Evolutionary conservation across 2,329 filamentous ascomycete genomes (phyloP).

Genomic region (Fusarium chaquense): DNA sequence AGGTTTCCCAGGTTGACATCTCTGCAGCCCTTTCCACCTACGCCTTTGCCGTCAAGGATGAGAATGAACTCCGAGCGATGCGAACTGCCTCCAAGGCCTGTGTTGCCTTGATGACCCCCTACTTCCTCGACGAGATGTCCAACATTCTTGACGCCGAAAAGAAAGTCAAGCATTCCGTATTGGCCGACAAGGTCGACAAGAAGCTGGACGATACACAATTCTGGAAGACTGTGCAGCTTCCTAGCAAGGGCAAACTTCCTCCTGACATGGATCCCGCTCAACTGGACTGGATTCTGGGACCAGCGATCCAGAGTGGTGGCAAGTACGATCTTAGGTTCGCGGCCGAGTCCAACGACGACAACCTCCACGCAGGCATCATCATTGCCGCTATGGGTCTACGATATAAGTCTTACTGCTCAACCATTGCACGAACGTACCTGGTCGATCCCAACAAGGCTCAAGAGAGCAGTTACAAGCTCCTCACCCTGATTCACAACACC

Average conservation of each 20-base stretch:
- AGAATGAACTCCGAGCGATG: conserved; percentile 92
- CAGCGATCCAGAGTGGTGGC: conserved; percentile 93
- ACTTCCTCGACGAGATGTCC: conserved; percentile 98
- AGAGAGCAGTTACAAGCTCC: conserved; percentile 91
- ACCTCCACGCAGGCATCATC: conserved; percentile 91
- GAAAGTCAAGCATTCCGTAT: conserved; percentile 89
- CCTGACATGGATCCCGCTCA: conserved; percentile 87
- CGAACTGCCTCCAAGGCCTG: conserved; percentile 94
- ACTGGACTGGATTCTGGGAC: conserved; percentile 93
- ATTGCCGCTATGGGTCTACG: conserved; percentile 90
- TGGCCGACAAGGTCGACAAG: conserved; percentile 87
- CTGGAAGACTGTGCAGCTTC: conserved; percentile 82
- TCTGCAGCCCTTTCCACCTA: conserved; percentile 82
- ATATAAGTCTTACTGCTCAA: conserved; percentile 95
- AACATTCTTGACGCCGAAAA: conserved; percentile 95
- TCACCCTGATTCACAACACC: conserved; percentile 86
- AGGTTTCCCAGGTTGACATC: conserved; percentile 90
- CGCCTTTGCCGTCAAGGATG: conserved; percentile 93
- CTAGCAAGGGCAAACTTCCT: conserved; percentile 80
- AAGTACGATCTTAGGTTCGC: conserved; percentile 91
- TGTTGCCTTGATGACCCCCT: conserved; percentile 93
- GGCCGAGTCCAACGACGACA: conserved; percentile 81
- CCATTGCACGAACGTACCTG: conserved; percentile 92
- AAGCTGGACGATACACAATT: conserved; percentile 96
- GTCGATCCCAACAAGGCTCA: conserved; percentile 98